Base-by-base conservation (phyloP, 2,329 filamentous ascomycete species). In the Orbilia brochopaga region DNA sequence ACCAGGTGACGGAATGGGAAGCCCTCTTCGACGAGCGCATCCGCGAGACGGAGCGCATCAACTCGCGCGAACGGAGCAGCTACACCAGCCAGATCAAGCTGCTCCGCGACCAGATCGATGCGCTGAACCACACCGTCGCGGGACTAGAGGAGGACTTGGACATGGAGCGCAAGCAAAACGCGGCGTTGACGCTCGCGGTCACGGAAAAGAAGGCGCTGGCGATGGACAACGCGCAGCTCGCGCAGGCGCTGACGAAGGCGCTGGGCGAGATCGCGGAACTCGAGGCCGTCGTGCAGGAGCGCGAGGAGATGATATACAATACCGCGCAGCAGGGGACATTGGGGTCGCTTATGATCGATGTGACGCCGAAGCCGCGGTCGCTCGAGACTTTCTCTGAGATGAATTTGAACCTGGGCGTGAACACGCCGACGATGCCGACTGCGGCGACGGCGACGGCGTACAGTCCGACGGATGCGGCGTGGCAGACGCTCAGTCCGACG, bases 1-100 rank as follows among this genome's bases (percentile, higher is more conserved):
- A 73, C 42, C 69, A 73, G 52, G 62, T 73, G 21, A 62, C 63
- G 8, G 69, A 73, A 59, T 73, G 69, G 69, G 69, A 73, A 19
- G 56, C 56, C 19, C 59, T 73, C n/a, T 73, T 73, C 32, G 69
- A 73, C 40, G 69, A 73, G 46, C 56, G 69, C 35, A 67, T 73
- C 50, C 61, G 69, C 19, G 69, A 73, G 42, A 67, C 63, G 17
- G 69, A 73, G 32, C 52, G 61, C 17, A 60, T 66, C 27, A 50
- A 67, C 27, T 65, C 69, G 15, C 56, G 61, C 32, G 69, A 73
- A 44, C 46, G 63, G 27, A 63, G 52, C 21, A 62, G 61, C 15
- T 63, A 62, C 51, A 55, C 46, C 40, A 58, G 35, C 6, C 69
- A 73, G 58, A 58, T 73, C 35, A 73, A 67, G 37, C 1, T 53